Evolutionary conservation across 2,329 filamentous ascomycete species (phyloP), one percentile per base, ranked within the genome.

Genomic region (Immersiporthe knoxdaviesiana): DNA sequence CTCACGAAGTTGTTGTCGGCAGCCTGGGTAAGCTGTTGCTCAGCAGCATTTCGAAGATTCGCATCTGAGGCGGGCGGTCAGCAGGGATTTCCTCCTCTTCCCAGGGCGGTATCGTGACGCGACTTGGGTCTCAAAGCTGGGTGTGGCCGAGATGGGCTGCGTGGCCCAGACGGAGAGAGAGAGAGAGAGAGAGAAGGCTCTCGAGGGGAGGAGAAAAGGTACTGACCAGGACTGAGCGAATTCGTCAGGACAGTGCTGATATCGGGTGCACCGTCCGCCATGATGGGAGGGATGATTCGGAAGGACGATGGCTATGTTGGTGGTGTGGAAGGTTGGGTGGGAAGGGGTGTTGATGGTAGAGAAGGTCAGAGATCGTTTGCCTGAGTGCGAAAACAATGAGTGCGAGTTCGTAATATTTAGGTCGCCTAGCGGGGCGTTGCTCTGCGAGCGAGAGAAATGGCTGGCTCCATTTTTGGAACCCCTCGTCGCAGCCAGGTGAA

Each of bases 221-320:
- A 82, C 91, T 81, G 85, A 98, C 96, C 95, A 79, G 94, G 88
- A 79, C 94, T 97, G 84, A 98, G 90, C 82, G 96, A 98, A 86
- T 94, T 95, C 84, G 93, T 90, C 86, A 99, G 92, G 85, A 99
- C 95, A 85, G 94, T 91, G 86, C 95, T 97, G 86, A 98, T 97
- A 85, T 98, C 93, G 92, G 97, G 84, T 68, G 79, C 76, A 78
- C 77, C 94, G 85, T 85, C 87, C 82, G 86, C 87, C 87, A 88
- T 93, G 81, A 78, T 85, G 80, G 79, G 58, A 63, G 56, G 30
- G 30, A 35, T 50, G 64, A 18, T 63, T 63, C 44, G 47, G 63
- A 60, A 41, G 64, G 64, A 61, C 61, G 67, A 63, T 66, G 52
- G n/a, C 54, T 67, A 60, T 64, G 39, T 65, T 65, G 35, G 27